Evolutionary conservation across 441 rosid genomes (phyloP).

Genomic region (Mallotus japonicus): DNA sequence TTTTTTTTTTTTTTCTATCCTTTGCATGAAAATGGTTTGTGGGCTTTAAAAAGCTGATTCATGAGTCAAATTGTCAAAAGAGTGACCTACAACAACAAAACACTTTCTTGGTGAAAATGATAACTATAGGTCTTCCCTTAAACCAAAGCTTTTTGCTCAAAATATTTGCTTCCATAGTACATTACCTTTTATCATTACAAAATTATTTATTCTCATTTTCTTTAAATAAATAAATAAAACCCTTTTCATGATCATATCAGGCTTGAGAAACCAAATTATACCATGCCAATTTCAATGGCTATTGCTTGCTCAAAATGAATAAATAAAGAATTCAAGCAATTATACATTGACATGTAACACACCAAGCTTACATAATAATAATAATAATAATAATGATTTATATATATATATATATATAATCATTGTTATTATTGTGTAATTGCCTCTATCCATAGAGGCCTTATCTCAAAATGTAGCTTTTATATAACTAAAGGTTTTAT

Average conservation of each 20-base stretch:
- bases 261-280: neutral
- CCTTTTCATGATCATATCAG: too few species aligned
- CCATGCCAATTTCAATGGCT: conserved; percentile 4
- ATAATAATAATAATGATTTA: too few species aligned
- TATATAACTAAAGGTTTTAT: too few species aligned
- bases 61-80: conserved; percentile 17
- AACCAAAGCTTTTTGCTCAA: neutral
- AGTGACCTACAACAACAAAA: neutral
- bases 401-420: too few species aligned
- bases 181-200: conserved; percentile 4
- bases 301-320: neutral
- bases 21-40: neutral
- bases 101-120: conserved; percentile 8
- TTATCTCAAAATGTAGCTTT: conserved; percentile 1
- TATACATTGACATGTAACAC: neutral
- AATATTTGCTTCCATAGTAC: conserved; percentile 5
- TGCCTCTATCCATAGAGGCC: neutral
- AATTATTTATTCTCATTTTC: conserved; percentile 4
- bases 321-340: neutral
- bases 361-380: neutral
- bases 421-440: too few species aligned
- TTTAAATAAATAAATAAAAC: too few species aligned
- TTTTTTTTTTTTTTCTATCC: too few species aligned
- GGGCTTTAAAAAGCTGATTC: conserved; percentile 8
- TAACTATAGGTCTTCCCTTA: neutral